Percentiles rank a stretch among this genome's conserved stretches.
These are phyloP conservation scores for Skeletonema menzelii DNA, from an alignment of 108 stramenopile species.

Conservation along the genomic window DNA sequence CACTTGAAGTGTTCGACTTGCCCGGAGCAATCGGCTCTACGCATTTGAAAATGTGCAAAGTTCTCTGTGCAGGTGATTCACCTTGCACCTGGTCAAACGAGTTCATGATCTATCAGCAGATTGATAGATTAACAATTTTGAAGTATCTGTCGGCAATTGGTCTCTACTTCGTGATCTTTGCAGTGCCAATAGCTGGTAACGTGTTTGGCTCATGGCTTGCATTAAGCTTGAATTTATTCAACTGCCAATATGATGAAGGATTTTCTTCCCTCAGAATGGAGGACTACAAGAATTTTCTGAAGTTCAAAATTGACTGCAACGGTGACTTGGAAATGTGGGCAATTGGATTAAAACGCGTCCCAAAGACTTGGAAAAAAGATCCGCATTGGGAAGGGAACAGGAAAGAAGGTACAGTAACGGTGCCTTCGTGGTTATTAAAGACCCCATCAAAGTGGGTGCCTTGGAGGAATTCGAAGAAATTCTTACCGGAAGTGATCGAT, in stretches of 20 bases:
- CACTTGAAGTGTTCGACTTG: constrained; percentile 50
- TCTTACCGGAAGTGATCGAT: constrained; percentile 49
- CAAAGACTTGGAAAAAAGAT: constrained; percentile 55
- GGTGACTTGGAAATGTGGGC: constrained; percentile 63
- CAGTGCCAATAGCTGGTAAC: constrained; percentile 53
- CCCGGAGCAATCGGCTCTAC: constrained; percentile 49
- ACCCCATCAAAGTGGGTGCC: constrained; percentile 59
- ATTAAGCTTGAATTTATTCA: constrained; percentile 48
- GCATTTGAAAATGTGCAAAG: constrained; percentile 47
- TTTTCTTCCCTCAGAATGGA: constrained; percentile 53
- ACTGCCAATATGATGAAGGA: constrained; percentile 55
- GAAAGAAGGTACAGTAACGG: constrained; percentile 10
- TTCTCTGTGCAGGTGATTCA: constrained; percentile 35
- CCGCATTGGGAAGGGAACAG: constrained; percentile 36
- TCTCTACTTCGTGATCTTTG: constrained; percentile 55
- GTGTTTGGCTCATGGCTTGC: constrained; percentile 58
- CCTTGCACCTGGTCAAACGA: constrained; percentile 38
- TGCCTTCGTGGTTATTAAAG: constrained; percentile 48
- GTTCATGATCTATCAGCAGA: constrained; percentile 33
- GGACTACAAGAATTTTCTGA: constrained; percentile 59
- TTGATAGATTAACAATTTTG: constrained; percentile 37
- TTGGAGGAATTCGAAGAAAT: constrained; percentile 27
- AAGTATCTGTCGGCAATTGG: constrained; percentile 45
- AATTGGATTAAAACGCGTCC: constrained; percentile 61
- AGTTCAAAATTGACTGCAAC: constrained; percentile 38